These are phyloP conservation scores for Psilocybe azurescens DNA, from an alignment of 768 basidiomycete genomes.

Conservation along the genomic window DNA sequence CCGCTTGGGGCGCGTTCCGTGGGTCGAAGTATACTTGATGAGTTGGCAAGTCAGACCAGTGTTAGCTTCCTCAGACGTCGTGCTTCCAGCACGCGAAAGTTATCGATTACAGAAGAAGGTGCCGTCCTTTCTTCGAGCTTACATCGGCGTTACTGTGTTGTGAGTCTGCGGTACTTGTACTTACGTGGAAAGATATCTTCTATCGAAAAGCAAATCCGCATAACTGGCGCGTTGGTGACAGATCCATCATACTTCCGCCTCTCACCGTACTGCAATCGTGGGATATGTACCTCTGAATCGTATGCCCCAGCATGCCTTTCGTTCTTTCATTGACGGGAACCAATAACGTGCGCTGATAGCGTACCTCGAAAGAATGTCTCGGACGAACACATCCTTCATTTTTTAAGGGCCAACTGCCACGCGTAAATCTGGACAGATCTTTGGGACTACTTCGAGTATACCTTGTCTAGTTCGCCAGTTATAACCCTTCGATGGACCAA, in stretches of 20 bases:
- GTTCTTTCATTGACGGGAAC: conserved; percentile 20
- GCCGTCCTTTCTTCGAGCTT: not conserved
- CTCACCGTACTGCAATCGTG: conserved; percentile 27
- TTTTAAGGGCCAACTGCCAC: conserved; percentile 36
- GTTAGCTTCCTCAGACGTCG: not conserved
- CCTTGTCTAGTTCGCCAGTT: conserved; percentile 14
- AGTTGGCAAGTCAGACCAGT: not conserved
- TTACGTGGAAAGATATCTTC: conserved; percentile 18
- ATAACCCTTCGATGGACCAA: conserved; percentile 12
- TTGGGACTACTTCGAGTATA: conserved; percentile 22
- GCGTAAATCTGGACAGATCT: conserved; percentile 25
- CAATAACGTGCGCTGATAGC: conserved; percentile 24
- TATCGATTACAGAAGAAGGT: not conserved
- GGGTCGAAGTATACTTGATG: not conserved
- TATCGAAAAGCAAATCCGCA: conserved; percentile 21
- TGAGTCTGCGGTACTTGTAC: conserved; percentile 12
- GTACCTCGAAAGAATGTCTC: conserved; percentile 29
- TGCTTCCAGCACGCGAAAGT: not conserved
- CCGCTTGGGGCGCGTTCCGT: not conserved
- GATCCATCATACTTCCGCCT: conserved; percentile 23
- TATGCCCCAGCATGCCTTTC: conserved; percentile 14
- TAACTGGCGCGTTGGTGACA: conserved; percentile 24
- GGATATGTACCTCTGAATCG: conserved; percentile 18
- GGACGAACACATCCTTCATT: conserved; percentile 20
- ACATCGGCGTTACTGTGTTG: not conserved